Percentiles rank a stretch among this genome's conserved stretches.
Evolutionary conservation across 169 alveolate genomes (phyloP).

Genomic region (Cryptosporidium xiaoi): DNA sequence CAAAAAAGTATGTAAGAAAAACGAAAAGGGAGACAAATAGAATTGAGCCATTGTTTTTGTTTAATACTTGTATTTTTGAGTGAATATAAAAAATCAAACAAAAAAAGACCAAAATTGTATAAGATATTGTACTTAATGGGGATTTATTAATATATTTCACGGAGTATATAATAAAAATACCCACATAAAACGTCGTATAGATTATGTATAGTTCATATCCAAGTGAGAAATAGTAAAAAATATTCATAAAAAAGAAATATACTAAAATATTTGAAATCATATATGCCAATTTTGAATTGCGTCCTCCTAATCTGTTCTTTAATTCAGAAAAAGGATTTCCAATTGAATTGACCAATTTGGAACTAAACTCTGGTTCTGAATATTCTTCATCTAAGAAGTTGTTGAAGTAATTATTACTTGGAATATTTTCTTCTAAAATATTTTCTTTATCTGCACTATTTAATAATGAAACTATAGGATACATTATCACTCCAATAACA

Average conservation of each 20-base stretch:
- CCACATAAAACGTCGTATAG: conserved; percentile 23
- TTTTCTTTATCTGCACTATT: background rate
- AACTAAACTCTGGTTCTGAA: conserved; percentile 9
- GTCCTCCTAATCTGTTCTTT: background rate
- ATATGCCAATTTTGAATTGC: conserved; percentile 22
- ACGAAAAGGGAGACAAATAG: conserved; percentile 33
- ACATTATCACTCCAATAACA: conserved; percentile 36
- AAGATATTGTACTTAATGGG: conserved; percentile 7
- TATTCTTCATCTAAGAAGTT: background rate
- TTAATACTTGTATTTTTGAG: conserved; percentile 1
- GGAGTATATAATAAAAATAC: conserved; percentile 41
- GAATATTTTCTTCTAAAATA: background rate
- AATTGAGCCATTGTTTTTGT: background rate
- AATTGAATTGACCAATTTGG: background rate
- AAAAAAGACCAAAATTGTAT: conserved; percentile 4
- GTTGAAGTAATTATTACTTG: background rate
- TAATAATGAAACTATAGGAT: conserved; percentile 28
- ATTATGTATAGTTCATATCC: conserved; percentile 10
- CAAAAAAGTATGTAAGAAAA: conserved; percentile 24
- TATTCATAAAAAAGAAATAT: conserved; percentile 43
- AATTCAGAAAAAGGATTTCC: background rate
- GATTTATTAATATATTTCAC: conserved; percentile 30
- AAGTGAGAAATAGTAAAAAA: conserved; percentile 43
- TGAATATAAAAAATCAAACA: background rate
- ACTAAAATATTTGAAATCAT: conserved; percentile 37